A percentile compares a stretch with the other conserved stretches of the same genome.
Evolutionary conservation across 345 rosid genomes (phyloP).

Genomic region (Syzygium grande): DNA sequence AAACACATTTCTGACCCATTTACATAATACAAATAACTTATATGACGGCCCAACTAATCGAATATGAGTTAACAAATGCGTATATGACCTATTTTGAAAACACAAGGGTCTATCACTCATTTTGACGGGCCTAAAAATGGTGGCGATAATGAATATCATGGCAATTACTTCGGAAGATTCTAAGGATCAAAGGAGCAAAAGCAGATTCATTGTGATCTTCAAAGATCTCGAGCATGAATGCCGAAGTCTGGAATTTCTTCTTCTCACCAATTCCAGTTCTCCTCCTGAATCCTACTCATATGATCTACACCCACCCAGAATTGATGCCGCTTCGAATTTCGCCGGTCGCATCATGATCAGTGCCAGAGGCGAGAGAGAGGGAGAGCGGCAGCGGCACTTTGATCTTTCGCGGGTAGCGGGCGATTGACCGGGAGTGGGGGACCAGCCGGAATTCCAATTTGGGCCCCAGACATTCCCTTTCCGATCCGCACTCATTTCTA

Average conservation of each 20-base stretch:
- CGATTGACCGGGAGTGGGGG: background rate
- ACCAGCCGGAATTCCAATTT: background rate
- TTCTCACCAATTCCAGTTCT: background rate
- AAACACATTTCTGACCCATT: too few relatives aligned
- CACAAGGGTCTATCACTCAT: rapidly evolving
- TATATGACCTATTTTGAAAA: too few relatives aligned
- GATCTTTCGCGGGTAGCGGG: background rate
- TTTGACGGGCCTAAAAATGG: too few relatives aligned
- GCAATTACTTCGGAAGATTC: background rate
- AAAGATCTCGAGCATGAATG: background rate
- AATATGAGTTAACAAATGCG: too few relatives aligned
- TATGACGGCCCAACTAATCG: too few relatives aligned
- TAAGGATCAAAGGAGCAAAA: background rate
- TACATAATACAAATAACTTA: too few relatives aligned
- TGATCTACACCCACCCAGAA: background rate
- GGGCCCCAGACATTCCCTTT: background rate
- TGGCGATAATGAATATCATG: background rate
- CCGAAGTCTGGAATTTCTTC: background rate
- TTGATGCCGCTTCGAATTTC: background rate
- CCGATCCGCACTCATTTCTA: background rate
- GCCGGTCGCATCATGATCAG: background rate
- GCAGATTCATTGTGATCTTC: background rate
- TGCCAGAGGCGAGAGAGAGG: too few relatives aligned
- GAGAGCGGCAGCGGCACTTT: background rate
- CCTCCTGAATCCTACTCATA: background rate